phyloP scores from a whole-genome alignment of 352 stramenopile species.

The Phytopythium aichiense region DNA sequence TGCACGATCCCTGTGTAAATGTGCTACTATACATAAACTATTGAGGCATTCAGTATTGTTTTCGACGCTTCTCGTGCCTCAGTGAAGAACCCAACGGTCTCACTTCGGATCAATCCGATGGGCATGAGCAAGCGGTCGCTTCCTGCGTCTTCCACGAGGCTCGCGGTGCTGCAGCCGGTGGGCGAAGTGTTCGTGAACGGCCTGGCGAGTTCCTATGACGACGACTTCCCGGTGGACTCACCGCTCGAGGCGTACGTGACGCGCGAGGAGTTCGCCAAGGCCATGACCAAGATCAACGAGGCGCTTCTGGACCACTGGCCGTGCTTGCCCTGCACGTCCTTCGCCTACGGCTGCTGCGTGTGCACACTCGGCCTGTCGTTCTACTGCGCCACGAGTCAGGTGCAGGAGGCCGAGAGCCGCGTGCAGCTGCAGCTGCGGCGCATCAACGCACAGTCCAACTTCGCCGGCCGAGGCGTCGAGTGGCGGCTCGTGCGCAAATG shows the following conservation, averaged over 20 bases:
- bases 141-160: slow-evolving; percentile 11
- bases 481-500: slow-evolving; percentile 66
- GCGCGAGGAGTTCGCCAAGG: slow-evolving; percentile 56
- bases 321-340: slow-evolving; percentile 74
- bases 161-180: slow-evolving; percentile 53
- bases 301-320: slow-evolving; percentile 81
- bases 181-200: slow-evolving; percentile 82
- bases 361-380: slow-evolving; percentile 79
- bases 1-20: neutral
- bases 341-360: slow-evolving; percentile 79
- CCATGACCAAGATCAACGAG: slow-evolving; percentile 73
- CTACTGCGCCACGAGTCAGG: slow-evolving; percentile 73
- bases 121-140: slow-evolving; percentile 6
- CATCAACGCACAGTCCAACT: slow-evolving; percentile 68
- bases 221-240: slow-evolving; percentile 52
- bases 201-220: slow-evolving; percentile 71
- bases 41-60: neutral
- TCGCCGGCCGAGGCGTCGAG: slow-evolving; percentile 45
- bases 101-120: neutral
- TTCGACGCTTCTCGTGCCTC: neutral
- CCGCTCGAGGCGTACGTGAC: slow-evolving; percentile 45
- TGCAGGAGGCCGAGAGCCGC: slow-evolving; percentile 64
- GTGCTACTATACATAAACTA: neutral
- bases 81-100: neutral
- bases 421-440: slow-evolving; percentile 62